Conservation (phyloP, 2,329 filamentous ascomycete genomes). For the Aspergillus fumigatiaffinis region DNA sequence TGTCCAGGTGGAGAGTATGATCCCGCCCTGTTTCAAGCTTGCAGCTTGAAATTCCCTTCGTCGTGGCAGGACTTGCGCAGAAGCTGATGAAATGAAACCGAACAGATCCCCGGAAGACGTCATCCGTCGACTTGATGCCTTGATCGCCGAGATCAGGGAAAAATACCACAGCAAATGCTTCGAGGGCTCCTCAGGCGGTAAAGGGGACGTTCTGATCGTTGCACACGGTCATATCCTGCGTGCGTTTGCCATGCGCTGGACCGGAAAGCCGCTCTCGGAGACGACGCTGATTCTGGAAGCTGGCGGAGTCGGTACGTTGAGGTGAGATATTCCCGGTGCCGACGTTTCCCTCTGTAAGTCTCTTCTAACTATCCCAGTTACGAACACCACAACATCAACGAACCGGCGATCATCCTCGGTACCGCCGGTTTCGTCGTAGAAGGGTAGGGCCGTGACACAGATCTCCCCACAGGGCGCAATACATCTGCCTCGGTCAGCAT, state of each 20-base stretch:
- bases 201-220: slow-evolving; percentile 70
- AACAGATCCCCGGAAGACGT: slow-evolving; percentile 67
- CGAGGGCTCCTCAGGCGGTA: slow-evolving; percentile 48
- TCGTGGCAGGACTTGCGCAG: background rate
- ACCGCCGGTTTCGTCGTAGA: slow-evolving; percentile 59
- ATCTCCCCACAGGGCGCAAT: background rate
- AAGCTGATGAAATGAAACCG: background rate
- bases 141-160: slow-evolving; percentile 71
- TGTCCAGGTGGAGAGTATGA: slow-evolving; percentile 79
- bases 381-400: slow-evolving; percentile 71
- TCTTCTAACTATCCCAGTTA: slow-evolving; percentile 51
- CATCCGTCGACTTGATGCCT: slow-evolving; percentile 64
- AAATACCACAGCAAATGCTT: slow-evolving; percentile 63
- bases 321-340: slow-evolving; percentile 43
- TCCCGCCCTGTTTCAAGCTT: background rate
- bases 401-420: slow-evolving; percentile 75
- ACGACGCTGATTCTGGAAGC: slow-evolving; percentile 82
- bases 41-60: background rate
- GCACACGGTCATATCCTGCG: slow-evolving; percentile 88
- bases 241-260: slow-evolving; percentile 85
- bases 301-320: slow-evolving; percentile 77
- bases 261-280: slow-evolving; percentile 66
- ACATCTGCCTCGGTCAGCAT: background rate
- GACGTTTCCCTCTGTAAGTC: background rate
- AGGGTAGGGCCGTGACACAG: background rate